phyloP scores from a whole-genome alignment of 225 moss, liverwort and hornwort species.

The Rhytidiadelphus loreus region DNA sequence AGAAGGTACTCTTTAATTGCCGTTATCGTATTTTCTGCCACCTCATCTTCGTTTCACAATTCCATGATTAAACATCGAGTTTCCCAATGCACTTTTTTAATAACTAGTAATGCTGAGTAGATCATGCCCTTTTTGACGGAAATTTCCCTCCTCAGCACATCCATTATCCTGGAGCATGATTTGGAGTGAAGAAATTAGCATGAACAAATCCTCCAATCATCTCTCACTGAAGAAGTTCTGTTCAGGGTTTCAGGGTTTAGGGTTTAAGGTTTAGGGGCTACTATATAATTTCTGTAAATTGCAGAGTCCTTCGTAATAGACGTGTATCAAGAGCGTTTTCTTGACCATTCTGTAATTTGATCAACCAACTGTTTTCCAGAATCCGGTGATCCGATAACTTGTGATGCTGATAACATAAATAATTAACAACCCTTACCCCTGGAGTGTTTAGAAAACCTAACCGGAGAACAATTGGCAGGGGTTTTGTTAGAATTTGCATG shows the following conservation, averaged over 20 bases:
- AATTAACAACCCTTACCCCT: background rate
- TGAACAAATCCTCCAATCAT: background rate
- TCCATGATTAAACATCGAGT: background rate
- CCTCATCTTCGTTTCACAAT: background rate
- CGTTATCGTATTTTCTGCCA: background rate
- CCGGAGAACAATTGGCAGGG: background rate
- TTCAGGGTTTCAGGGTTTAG: background rate
- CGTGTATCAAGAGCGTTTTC: background rate
- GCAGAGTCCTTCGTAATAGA: background rate
- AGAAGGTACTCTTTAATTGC: slow-evolving; percentile 50
- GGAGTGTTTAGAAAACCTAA: background rate
- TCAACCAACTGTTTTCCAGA: background rate
- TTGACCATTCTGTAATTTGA: background rate
- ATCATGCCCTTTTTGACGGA: background rate
- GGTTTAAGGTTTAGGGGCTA: background rate
- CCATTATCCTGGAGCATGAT: background rate
- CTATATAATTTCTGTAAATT: background rate
- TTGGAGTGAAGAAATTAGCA: background rate
- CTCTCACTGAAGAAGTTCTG: background rate
- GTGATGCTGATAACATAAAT: background rate
- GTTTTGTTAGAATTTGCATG: background rate
- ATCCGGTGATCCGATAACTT: background rate
- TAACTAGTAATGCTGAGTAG: background rate
- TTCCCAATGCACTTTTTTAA: background rate
- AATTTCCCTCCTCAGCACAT: background rate